Evolutionary conservation across 129 eudicot species (phyloP), one percentile per base, ranked within the genome.

Genomic region (Heracleum sosnowskyi): DNA sequence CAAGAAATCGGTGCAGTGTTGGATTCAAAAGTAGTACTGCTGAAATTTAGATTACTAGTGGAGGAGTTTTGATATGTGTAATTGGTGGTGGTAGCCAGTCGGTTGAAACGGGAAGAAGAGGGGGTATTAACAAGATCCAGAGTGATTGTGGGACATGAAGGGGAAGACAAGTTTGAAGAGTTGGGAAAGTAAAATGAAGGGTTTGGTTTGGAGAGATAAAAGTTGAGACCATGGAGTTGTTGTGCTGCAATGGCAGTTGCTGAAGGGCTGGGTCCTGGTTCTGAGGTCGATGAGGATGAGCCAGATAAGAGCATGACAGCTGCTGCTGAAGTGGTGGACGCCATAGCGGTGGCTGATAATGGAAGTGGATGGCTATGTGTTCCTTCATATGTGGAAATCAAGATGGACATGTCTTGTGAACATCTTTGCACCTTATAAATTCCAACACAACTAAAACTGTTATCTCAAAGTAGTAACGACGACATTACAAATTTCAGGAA

Each of bases 321-420:
- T 7, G 98, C 93, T 0, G 97, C 97, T 5, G 98, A 85, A 18
- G 97, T 91, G 85, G 97, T 94, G 80, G 97, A 88, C 0, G 98
- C 97, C 91, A 90, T 89, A 0, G 92, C 91, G 13, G 98, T 90
- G 88, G 98, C 98, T 1, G 95, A 85, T 18, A 88, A 75, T 0
- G 98, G 86, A 74, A 93, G 98, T 39, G 92, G 94, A 80, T 93
- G 98, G 90, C 87, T 93, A 74, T 93, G 98, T 72, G 97, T 89
- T 60, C 98, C 98, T 89, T 93, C 98, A 40, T 93, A 93, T 22
- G 98, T 93, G 10, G 94, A 90, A 81, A 86, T 93, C 83, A 93
- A 76, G 53, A 93, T 89, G 36, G 98, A 89, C 91, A 93, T 90
- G 75, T 93, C 98, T 66, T 93, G 91, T 0, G 98, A 89, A 79